Conservation (phyloP, 805 yeast species). For the Candida koratica region DNA sequence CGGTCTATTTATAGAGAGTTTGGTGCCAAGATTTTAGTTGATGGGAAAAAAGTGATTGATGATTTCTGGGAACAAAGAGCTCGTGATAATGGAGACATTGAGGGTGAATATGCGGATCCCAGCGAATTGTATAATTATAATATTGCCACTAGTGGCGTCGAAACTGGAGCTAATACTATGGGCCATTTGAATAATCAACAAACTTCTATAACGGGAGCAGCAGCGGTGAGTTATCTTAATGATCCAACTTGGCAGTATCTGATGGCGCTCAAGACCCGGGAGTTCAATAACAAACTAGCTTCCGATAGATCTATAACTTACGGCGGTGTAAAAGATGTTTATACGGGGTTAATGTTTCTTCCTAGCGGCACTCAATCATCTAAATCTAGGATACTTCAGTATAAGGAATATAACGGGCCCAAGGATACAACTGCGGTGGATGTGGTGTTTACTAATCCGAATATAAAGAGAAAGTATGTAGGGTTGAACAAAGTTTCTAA, state of each 20-base stretch:
- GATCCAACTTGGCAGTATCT: slow-evolving; percentile 83
- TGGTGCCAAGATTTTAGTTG: slow-evolving; percentile 77
- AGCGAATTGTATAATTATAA: slow-evolving; percentile 39
- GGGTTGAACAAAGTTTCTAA: slow-evolving; percentile 59
- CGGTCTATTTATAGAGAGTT: slow-evolving; percentile 85
- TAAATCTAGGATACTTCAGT: slow-evolving; percentile 25
- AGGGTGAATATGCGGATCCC: slow-evolving; percentile 71
- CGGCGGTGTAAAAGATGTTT: slow-evolving; percentile 70
- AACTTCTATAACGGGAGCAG: slow-evolving; percentile 28
- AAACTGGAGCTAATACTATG: slow-evolving; percentile 31
- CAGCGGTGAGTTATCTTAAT: slow-evolving; percentile 39
- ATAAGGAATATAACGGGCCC: slow-evolving; percentile 22
- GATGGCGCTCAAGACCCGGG: slow-evolving; percentile 73
- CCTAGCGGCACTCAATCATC: slow-evolving; percentile 77
- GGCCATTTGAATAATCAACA: slow-evolving; percentile 19
- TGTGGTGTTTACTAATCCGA: slow-evolving; percentile 40
- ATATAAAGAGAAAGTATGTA: slow-evolving; percentile 51
- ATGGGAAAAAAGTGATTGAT: slow-evolving; percentile 77
- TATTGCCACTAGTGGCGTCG: slow-evolving; percentile 34
- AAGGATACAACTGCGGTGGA: slow-evolving; percentile 39
- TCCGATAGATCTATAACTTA: slow-evolving; percentile 53
- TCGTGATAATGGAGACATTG: slow-evolving; percentile 56
- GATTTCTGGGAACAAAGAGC: slow-evolving; percentile 79
- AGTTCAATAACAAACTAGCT: slow-evolving; percentile 62
- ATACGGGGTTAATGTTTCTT: slow-evolving; percentile 75